phyloP scores from a whole-genome alignment of 2,329 filamentous ascomycete genomes.

The Aspergillus bombycis region DNA sequence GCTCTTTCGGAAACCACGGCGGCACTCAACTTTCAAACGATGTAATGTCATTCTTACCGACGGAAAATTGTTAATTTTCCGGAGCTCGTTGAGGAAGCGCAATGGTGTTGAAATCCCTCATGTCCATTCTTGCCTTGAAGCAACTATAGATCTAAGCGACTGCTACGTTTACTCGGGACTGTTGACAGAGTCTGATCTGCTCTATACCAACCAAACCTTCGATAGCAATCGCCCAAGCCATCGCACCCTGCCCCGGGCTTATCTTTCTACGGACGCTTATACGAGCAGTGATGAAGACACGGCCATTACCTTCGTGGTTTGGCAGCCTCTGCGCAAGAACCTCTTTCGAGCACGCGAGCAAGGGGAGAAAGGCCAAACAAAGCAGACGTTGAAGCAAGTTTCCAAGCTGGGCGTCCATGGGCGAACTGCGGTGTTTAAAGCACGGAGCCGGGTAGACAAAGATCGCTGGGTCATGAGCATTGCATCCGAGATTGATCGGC shows the following conservation, averaged over 20 bases:
- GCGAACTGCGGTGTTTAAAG: slow-evolving; percentile 67
- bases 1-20: slow-evolving; percentile 66
- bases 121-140: slow-evolving; percentile 65
- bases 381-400: slow-evolving; percentile 59
- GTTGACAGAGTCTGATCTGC: slow-evolving; percentile 63
- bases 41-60: slow-evolving; percentile 63
- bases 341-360: slow-evolving; percentile 55
- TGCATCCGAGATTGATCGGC: slow-evolving; percentile 66
- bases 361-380: slow-evolving; percentile 43
- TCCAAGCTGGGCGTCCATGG: slow-evolving; percentile 64
- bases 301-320: slow-evolving; percentile 70
- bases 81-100: slow-evolving; percentile 58
- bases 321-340: slow-evolving; percentile 61
- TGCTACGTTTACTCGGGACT: slow-evolving; percentile 69
- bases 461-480: slow-evolving; percentile 71
- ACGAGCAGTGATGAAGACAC: slow-evolving; percentile 66
- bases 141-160: slow-evolving; percentile 61
- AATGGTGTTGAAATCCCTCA: slow-evolving; percentile 61
- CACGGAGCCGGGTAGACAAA: slow-evolving; percentile 65
- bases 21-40: slow-evolving; percentile 63
- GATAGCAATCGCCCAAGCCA: slow-evolving; percentile 64
- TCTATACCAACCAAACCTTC: slow-evolving; percentile 67
- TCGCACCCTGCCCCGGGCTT: slow-evolving; percentile 62
- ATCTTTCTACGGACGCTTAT: slow-evolving; percentile 61
- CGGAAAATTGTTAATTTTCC: slow-evolving; percentile 65